Percentiles rank a stretch among this genome's conserved stretches.
These are phyloP conservation scores for Fusarium domesticum DNA, from an alignment of 2,329 filamentous ascomycete species.

Conservation along the genomic window DNA sequence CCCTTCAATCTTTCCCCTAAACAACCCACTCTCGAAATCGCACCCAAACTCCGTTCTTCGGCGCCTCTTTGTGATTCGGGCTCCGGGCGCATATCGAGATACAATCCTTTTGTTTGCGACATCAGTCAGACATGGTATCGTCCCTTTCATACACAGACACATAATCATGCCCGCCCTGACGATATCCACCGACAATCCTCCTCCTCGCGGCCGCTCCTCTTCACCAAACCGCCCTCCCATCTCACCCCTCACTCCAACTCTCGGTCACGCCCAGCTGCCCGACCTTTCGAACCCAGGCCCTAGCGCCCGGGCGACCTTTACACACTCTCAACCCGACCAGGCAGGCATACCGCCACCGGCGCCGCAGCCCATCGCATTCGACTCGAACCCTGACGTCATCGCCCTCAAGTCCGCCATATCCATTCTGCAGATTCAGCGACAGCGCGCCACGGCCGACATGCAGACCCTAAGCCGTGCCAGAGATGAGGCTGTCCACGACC, in stretches of 20 bases:
- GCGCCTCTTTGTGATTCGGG: neutral
- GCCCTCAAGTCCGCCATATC: slow-evolving; percentile 82
- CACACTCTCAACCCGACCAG: slow-evolving; percentile 45
- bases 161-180: slow-evolving; percentile 33
- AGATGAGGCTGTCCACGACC: slow-evolving; percentile 65
- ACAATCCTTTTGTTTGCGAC: too few relatives aligned
- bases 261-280: slow-evolving; percentile 37
- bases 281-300: slow-evolving; percentile 18
- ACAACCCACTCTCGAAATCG: neutral
- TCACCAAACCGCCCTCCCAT: slow-evolving; percentile 50
- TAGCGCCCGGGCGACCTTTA: slow-evolving; percentile 37
- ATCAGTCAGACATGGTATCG: too few relatives aligned
- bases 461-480: slow-evolving; percentile 67
- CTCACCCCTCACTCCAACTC: slow-evolving; percentile 54
- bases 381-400: slow-evolving; percentile 77
- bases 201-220: slow-evolving; percentile 35
- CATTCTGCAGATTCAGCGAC: slow-evolving; percentile 80
- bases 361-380: slow-evolving; percentile 54
- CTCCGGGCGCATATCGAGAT: neutral
- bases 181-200: slow-evolving; percentile 29
- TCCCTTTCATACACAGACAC: too few relatives aligned
- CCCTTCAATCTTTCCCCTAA: slow-evolving; percentile 5
- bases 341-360: slow-evolving; percentile 45
- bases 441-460: slow-evolving; percentile 74
- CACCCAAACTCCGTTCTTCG: slow-evolving; percentile 11